phyloP scores from a whole-genome alignment of 2,329 filamentous ascomycete species.

The Alternaria conjuncta region DNA sequence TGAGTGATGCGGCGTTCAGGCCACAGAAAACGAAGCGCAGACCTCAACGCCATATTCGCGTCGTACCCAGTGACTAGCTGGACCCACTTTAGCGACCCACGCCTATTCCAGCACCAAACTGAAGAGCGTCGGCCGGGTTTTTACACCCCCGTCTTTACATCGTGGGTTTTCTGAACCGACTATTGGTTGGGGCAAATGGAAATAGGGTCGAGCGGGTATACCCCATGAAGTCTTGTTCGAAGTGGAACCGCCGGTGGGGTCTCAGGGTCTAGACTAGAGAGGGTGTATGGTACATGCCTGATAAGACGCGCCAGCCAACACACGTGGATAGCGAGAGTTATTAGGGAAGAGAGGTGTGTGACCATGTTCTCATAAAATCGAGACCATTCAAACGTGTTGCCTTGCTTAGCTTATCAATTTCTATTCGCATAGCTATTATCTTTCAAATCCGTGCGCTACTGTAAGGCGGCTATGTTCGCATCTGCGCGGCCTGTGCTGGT shows the following conservation, averaged over 20 bases:
- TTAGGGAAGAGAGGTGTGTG: neutral
- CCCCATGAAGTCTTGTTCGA: neutral
- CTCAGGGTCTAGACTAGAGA: neutral
- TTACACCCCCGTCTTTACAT: neutral
- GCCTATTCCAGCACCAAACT: neutral
- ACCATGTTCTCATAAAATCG: neutral
- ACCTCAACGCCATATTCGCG: neutral
- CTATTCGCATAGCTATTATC: neutral
- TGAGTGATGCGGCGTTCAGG: neutral
- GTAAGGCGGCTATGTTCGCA: neutral
- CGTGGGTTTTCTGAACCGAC: no score
- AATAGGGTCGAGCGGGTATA: no score
- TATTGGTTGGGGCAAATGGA: no score
- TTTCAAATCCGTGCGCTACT: neutral
- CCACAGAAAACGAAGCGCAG: neutral
- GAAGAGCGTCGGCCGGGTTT: neutral
- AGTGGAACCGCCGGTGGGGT: neutral
- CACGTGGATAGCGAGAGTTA: neutral
- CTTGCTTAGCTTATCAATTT: neutral
- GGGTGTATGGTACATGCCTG: neutral
- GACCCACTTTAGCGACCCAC: neutral
- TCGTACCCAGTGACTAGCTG: neutral
- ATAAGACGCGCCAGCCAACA: no score
- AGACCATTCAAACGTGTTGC: neutral
- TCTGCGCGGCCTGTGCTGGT: no score